These are phyloP conservation scores for Globisporangium canariense DNA, from an alignment of 352 stramenopile species.

Conservation along the genomic window DNA sequence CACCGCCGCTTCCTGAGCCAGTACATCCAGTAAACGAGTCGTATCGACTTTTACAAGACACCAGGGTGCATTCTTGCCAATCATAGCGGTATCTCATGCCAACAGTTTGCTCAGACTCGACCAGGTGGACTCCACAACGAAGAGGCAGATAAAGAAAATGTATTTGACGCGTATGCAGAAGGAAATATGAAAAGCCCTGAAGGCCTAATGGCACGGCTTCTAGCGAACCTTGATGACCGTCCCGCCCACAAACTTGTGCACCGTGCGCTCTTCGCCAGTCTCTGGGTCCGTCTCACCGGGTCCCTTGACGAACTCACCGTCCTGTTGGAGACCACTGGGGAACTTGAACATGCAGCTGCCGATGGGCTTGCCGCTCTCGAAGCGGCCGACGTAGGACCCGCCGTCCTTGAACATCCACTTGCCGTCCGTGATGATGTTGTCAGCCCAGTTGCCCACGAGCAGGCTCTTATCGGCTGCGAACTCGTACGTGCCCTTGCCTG, in stretches of 20 bases:
- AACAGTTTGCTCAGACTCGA: too few species aligned
- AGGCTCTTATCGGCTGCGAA: constrained; percentile 80
- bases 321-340: constrained; percentile 78
- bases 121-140: background rate
- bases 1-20: constrained; percentile 98
- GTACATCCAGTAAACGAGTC: constrained; percentile 78
- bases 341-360: constrained; percentile 88
- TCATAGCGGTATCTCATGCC: background rate
- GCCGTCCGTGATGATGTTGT: constrained; percentile 84
- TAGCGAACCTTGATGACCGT: constrained; percentile 72
- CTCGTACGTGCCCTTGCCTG: constrained; percentile 88
- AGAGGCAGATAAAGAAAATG: constrained; percentile 8
- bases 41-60: background rate
- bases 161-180: constrained; percentile 4
- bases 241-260: constrained; percentile 70
- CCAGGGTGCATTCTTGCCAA: background rate
- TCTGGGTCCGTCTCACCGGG: constrained; percentile 31
- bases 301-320: constrained; percentile 78
- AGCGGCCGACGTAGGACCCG: constrained; percentile 77
- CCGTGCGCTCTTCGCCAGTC: constrained; percentile 41
- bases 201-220: background rate
- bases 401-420: constrained; percentile 92
- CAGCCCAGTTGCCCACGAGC: constrained; percentile 83
- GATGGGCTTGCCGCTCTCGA: constrained; percentile 85
- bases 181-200: background rate